phyloP scores from a whole-genome alignment of 2,329 filamentous ascomycete genomes.

The Aspergillus ibericus region DNA sequence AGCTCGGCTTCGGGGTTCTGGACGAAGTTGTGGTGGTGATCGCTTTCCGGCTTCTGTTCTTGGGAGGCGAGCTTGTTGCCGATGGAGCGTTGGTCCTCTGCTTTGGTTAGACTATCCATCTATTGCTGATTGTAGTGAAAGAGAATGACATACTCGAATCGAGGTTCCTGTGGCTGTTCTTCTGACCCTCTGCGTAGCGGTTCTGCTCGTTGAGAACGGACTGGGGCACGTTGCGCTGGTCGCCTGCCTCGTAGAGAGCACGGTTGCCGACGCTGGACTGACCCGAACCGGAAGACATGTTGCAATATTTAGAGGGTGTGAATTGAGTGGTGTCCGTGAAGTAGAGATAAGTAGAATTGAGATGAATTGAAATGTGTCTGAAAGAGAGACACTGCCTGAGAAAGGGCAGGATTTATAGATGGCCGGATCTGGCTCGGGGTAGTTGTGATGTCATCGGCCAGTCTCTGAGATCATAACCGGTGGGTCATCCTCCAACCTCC shows the following conservation, averaged over 20 bases:
- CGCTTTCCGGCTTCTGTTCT: slow-evolving; percentile 28
- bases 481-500: neutral
- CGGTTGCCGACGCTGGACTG: slow-evolving; percentile 66
- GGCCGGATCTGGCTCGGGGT: neutral
- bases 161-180: slow-evolving; percentile 65
- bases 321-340: neutral
- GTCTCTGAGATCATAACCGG: slow-evolving; percentile 23
- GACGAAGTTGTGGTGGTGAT: slow-evolving; percentile 26
- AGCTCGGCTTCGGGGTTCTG: slow-evolving; percentile 38
- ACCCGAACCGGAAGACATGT: slow-evolving; percentile 40
- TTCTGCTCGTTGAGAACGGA: slow-evolving; percentile 54
- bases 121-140: neutral
- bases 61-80: slow-evolving; percentile 46
- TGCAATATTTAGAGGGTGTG: no score
- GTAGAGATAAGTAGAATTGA: neutral
- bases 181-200: slow-evolving; percentile 70
- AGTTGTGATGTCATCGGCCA: slow-evolving; percentile 15
- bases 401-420: slow-evolving; percentile 1
- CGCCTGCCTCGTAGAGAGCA: slow-evolving; percentile 70
- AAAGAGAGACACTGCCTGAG: neutral
- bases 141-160: slow-evolving; percentile 64
- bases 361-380: neutral
- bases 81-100: slow-evolving; percentile 48
- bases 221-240: slow-evolving; percentile 67
- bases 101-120: slow-evolving; percentile 1